phyloP scores from a whole-genome alignment of 2,329 filamentous ascomycete species.

The Trichoderma brevicompactum region DNA sequence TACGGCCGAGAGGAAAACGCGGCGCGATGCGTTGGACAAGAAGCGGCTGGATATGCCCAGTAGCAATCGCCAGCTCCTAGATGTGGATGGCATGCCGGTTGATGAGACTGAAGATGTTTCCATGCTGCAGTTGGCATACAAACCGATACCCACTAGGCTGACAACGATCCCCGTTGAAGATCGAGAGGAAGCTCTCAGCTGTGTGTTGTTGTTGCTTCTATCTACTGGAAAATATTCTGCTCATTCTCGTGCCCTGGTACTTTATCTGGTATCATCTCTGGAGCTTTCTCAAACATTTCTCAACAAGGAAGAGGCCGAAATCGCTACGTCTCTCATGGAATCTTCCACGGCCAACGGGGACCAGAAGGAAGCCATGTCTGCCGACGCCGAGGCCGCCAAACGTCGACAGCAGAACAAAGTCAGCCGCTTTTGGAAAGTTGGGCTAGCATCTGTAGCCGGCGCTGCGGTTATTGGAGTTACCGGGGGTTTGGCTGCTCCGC shows the following conservation, averaged over 20 bases:
- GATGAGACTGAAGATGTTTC: constrained; percentile 47
- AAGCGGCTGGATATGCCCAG: constrained; percentile 42
- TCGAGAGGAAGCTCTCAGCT: constrained; percentile 67
- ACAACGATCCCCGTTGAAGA: constrained; percentile 62
- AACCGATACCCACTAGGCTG: constrained; percentile 58
- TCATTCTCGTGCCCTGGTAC: constrained; percentile 69
- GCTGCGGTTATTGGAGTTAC: constrained; percentile 91
- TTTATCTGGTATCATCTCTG: constrained; percentile 70
- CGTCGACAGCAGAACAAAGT: constrained; percentile 71
- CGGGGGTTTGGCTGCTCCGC: constrained; percentile 84
- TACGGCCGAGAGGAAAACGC: constrained; percentile 51
- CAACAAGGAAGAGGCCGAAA: constrained; percentile 71
- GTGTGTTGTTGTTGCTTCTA: constrained; percentile 70
- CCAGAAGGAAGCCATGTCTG: constrained; percentile 61
- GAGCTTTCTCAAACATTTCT: constrained; percentile 65
- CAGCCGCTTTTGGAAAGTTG: constrained; percentile 84
- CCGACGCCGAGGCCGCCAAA: constrained; percentile 76
- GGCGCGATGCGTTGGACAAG: constrained; percentile 49
- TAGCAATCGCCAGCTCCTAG: constrained; percentile 48
- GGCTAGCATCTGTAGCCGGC: constrained; percentile 83
- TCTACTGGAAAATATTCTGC: constrained; percentile 76
- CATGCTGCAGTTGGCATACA: constrained; percentile 56
- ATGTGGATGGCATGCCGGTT: constrained; percentile 44
- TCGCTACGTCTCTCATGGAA: constrained; percentile 75
- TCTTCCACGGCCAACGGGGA: constrained; percentile 55